These are phyloP conservation scores for Beauveria brongniartii DNA, from an alignment of 2,329 filamentous ascomycete species.

Conservation along the genomic window DNA sequence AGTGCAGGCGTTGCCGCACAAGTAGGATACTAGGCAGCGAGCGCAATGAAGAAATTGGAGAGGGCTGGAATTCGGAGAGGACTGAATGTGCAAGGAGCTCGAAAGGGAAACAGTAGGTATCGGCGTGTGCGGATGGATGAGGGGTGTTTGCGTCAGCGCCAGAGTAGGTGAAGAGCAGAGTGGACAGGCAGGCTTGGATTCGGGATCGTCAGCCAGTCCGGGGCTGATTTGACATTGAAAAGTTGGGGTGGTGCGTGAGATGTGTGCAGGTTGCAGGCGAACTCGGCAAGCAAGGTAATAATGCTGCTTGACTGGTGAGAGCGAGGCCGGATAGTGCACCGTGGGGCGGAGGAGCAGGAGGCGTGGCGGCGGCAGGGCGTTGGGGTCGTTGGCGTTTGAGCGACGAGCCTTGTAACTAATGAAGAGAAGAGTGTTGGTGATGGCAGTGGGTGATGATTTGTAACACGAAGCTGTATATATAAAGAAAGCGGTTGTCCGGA, in stretches of 20 bases:
- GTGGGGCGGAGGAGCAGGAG: neutral
- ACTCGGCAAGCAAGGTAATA: neutral
- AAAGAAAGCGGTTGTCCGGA: neutral
- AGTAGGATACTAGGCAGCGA: neutral
- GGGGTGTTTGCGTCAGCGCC: conserved; percentile 8
- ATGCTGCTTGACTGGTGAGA: neutral
- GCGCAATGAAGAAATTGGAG: neutral
- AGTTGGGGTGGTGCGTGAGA: neutral
- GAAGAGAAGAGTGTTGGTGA: neutral
- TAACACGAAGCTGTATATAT: neutral
- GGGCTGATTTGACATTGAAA: neutral
- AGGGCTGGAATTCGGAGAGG: neutral
- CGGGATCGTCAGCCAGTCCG: neutral
- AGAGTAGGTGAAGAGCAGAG: neutral
- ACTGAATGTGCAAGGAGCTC: neutral
- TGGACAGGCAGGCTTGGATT: neutral
- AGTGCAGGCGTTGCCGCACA: neutral
- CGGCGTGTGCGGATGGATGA: conserved; percentile 4
- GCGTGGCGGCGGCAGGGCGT: neutral
- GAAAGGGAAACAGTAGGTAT: neutral
- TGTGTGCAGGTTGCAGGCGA: neutral
- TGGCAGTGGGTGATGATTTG: neutral
- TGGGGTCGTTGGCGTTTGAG: neutral
- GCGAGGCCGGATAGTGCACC: neutral
- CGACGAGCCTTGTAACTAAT: too few species aligned